Percentiles rank a stretch among this genome's conserved stretches.
Conservation (phyloP, 1,284 basidiomycete genomes). For the Naganishia cerealis region DNA sequence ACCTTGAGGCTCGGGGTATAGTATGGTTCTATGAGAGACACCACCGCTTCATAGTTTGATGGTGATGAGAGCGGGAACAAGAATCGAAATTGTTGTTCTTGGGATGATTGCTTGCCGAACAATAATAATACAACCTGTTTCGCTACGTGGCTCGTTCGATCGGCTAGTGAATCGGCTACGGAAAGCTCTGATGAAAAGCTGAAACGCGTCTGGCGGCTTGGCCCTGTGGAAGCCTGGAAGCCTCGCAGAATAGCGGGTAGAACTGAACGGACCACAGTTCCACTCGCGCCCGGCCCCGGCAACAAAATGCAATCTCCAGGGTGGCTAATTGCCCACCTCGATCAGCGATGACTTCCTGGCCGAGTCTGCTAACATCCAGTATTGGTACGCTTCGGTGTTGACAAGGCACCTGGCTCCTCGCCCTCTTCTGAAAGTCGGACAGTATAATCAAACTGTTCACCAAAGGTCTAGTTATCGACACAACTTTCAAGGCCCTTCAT, state of each 20-base stretch:
- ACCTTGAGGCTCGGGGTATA: background rate
- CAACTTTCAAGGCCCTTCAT: too few species aligned
- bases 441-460: too few species aligned
- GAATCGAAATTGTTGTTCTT: background rate
- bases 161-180: background rate
- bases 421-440: too few species aligned
- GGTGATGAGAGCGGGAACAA: background rate
- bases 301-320: too few species aligned
- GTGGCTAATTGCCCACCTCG: too few species aligned
- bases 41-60: background rate
- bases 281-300: too few species aligned
- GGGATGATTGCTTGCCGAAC: background rate
- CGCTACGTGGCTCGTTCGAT: conserved; percentile 1
- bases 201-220: background rate
- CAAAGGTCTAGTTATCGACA: too few species aligned
- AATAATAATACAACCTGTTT: background rate
- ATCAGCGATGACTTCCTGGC: too few species aligned
- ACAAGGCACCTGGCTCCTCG: too few species aligned
- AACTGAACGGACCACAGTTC: too few species aligned
- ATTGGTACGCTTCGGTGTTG: too few species aligned
- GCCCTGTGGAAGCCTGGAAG: background rate
- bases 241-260: background rate
- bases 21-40: background rate
- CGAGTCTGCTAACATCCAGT: too few species aligned
- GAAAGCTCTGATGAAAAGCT: background rate